phyloP scores from a whole-genome alignment of 352 stramenopile genomes.

The Phytophthora litchii region DNA sequence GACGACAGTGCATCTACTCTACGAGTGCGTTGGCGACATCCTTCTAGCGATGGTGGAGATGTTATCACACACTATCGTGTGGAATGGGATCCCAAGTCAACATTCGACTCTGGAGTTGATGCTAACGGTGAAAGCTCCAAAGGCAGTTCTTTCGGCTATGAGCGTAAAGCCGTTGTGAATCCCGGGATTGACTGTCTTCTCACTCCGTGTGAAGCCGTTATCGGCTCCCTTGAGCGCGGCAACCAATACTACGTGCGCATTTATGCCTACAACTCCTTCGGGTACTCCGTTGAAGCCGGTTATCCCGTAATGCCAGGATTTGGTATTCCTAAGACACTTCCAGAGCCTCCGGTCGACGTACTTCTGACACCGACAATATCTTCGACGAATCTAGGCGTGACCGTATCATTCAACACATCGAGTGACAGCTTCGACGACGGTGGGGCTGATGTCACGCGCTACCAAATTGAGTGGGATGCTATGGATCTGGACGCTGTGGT shows the following conservation, averaged over 20 bases:
- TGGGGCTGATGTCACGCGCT: constrained; percentile 81
- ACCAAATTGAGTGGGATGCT: constrained; percentile 94
- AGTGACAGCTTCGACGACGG: constrained; percentile 70
- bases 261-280: constrained; percentile 93
- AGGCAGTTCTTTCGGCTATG: constrained; percentile 78
- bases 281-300: constrained; percentile 80
- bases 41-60: constrained; percentile 91
- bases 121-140: constrained; percentile 34
- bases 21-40: constrained; percentile 89
- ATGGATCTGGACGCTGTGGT: constrained; percentile 81
- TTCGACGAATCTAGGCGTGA: constrained; percentile 49
- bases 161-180: constrained; percentile 71
- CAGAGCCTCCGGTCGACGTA: constrained; percentile 65
- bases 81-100: constrained; percentile 91
- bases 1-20: constrained; percentile 77
- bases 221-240: constrained; percentile 80
- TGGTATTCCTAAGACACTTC: constrained; percentile 79
- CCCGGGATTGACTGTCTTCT: constrained; percentile 80
- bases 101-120: constrained; percentile 80
- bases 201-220: constrained; percentile 79
- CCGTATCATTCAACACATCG: constrained; percentile 77
- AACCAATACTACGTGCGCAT: constrained; percentile 91
- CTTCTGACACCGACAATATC: constrained; percentile 43
- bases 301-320: constrained; percentile 67
- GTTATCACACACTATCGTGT: constrained; percentile 94